These are phyloP conservation scores for Candida pseudoglaebosa DNA, from an alignment of 805 yeast genomes.

Conservation along the genomic window DNA sequence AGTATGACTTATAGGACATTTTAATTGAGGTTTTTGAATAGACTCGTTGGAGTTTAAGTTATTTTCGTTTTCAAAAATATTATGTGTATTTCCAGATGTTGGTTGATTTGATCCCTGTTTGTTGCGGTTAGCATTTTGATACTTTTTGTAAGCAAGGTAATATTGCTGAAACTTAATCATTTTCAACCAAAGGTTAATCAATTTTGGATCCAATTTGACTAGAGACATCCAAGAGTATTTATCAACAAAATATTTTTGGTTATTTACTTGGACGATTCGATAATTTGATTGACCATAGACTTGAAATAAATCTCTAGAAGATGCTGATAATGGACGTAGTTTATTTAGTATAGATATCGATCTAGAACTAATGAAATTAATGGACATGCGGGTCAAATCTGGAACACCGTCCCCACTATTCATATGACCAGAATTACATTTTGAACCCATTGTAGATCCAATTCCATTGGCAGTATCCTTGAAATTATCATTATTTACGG, in stretches of 20 bases:
- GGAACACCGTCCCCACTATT: too few relatives aligned
- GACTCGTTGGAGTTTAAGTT: too few relatives aligned
- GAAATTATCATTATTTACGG: too few relatives aligned
- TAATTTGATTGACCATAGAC: constrained; percentile 4
- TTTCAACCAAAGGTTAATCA: constrained; percentile 37
- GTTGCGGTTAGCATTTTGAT: constrained; percentile 1
- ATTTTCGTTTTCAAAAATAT: too few relatives aligned
- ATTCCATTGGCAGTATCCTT: too few relatives aligned
- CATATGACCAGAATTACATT: too few relatives aligned
- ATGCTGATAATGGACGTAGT: constrained; percentile 3
- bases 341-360: constrained; percentile 2
- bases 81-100: too few relatives aligned
- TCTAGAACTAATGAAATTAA: background rate
- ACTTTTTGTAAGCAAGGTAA: constrained; percentile 32
- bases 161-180: constrained; percentile 38
- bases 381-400: too few relatives aligned
- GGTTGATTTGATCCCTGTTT: background rate
- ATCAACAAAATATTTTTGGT: constrained; percentile 13
- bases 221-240: constrained; percentile 38
- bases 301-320: constrained; percentile 3
- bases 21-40: background rate
- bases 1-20: background rate
- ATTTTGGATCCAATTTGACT: constrained; percentile 35
- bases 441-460: too few relatives aligned
- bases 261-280: constrained; percentile 2